Conservation (phyloP, 2,329 filamentous ascomycete genomes). For the Venturia effusa region DNA sequence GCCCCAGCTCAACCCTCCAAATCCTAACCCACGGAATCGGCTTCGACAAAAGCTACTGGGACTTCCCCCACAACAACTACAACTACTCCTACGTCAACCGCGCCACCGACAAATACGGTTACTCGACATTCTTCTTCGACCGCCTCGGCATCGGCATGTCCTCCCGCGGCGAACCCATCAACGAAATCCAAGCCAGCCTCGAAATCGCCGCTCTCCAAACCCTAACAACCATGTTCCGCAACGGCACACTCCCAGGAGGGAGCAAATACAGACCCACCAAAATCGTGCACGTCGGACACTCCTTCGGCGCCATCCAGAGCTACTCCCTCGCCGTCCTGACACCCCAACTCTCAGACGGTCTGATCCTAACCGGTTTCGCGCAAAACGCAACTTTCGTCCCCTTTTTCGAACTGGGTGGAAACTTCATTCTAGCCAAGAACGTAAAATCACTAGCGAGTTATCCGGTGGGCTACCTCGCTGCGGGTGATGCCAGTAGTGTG, state of each 20-base stretch:
- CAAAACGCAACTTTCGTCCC: constrained; percentile 35
- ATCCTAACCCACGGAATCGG: constrained; percentile 44
- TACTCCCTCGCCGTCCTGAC: constrained; percentile 44
- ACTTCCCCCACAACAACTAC: constrained; percentile 41
- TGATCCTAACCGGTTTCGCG: constrained; percentile 51
- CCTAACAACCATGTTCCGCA: constrained; percentile 41
- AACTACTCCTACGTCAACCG: constrained; percentile 52
- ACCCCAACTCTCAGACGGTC: constrained; percentile 44
- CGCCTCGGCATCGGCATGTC: constrained; percentile 51
- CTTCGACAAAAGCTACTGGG: constrained; percentile 37
- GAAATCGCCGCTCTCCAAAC: constrained; percentile 48
- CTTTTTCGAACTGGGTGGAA: constrained; percentile 21
- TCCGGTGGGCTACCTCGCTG: constrained; percentile 3
- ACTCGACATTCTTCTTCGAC: constrained; percentile 51
- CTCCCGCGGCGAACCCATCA: constrained; percentile 47
- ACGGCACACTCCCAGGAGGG: constrained; percentile 34
- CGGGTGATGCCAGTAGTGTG: neutral
- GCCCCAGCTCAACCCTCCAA: constrained; percentile 28
- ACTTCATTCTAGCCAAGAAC: constrained; percentile 21
- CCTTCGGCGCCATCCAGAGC: constrained; percentile 49
- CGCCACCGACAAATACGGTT: constrained; percentile 42
- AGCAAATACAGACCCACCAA: constrained; percentile 26
- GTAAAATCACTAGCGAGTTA: neutral
- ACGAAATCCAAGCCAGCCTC: constrained; percentile 47
- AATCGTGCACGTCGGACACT: constrained; percentile 52